Percentiles rank a stretch among this genome's conserved stretches.
phyloP scores from a whole-genome alignment of 2,329 filamentous ascomycete genomes.

The Penicillium corylophilum region DNA sequence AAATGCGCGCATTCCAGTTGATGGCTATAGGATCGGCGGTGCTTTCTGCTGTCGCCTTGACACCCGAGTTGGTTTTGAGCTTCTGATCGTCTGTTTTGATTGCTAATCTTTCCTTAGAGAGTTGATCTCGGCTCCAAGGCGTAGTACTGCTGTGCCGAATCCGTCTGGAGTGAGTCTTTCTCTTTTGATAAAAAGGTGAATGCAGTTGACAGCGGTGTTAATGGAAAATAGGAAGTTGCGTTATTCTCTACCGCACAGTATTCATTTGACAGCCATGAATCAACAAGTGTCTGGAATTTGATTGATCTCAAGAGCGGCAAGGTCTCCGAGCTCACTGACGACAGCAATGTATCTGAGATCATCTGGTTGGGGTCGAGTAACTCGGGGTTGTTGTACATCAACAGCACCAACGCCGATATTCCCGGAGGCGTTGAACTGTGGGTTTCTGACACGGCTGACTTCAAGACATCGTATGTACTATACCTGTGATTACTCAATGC shows the following conservation, averaged over 20 bases:
- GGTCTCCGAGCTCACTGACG: conserved; percentile 64
- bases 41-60: conserved; percentile 25
- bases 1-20: conserved; percentile 28
- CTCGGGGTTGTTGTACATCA: conserved; percentile 59
- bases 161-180: conserved; percentile 40
- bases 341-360: conserved; percentile 66
- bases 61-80: conserved; percentile 28
- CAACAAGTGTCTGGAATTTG: conserved; percentile 62
- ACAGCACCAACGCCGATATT: conserved; percentile 41
- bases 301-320: conserved; percentile 68
- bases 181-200: conserved; percentile 1
- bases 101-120: conserved; percentile 23
- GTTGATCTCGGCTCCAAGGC: conserved; percentile 39
- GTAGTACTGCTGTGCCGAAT: conserved; percentile 39
- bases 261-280: conserved; percentile 72
- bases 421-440: conserved; percentile 43
- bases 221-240: conserved; percentile 37
- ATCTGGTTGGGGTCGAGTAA: conserved; percentile 72
- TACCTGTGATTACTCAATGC: too few species aligned
- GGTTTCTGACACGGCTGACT: conserved; percentile 34
- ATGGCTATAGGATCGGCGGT: conserved; percentile 24
- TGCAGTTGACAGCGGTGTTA: not conserved
- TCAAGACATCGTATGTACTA: conserved; percentile 31
- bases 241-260: conserved; percentile 67
- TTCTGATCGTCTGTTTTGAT: not conserved